These are phyloP conservation scores for Posidonia oceanica DNA, from an alignment of 116 monocot genomes.

Conservation along the genomic window DNA sequence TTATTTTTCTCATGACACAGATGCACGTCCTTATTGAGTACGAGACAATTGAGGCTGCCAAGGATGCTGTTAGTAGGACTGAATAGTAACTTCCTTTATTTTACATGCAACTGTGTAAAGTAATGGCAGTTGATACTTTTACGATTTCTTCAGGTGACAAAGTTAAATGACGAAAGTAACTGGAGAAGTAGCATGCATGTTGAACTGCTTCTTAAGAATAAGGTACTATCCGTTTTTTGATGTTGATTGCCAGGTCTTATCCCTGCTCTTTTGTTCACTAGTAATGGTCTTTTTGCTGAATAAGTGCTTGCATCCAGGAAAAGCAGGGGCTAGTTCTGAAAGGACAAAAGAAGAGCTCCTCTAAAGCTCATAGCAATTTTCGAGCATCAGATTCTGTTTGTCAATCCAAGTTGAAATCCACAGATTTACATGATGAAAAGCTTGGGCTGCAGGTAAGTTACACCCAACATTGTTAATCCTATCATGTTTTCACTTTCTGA, in stretches of 20 bases:
- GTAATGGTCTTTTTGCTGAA: not conserved
- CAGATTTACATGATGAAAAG: slow-evolving; percentile 13
- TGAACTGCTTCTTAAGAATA: slow-evolving; percentile 41
- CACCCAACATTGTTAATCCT: not conserved
- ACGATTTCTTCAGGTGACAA: slow-evolving; percentile 30
- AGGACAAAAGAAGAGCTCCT: slow-evolving; percentile 9
- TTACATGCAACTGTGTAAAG: not conserved
- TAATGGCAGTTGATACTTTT: slow-evolving; percentile 4
- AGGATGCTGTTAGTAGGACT: slow-evolving; percentile 49
- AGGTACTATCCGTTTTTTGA: slow-evolving; percentile 22
- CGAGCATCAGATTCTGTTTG: slow-evolving; percentile 6
- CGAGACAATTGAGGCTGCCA: slow-evolving; percentile 54
- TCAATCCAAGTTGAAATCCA: slow-evolving; percentile 17
- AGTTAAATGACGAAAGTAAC: slow-evolving; percentile 66
- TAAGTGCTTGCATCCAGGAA: slow-evolving; percentile 14
- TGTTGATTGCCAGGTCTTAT: not conserved
- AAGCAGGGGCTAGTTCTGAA: slow-evolving; percentile 21
- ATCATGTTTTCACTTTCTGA: not conserved
- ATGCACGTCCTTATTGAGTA: slow-evolving; percentile 76
- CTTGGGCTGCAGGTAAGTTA: slow-evolving; percentile 19
- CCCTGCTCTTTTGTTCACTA: not conserved
- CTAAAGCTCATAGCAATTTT: slow-evolving; percentile 8
- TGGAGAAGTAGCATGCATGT: slow-evolving; percentile 89
- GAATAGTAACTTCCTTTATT: too few species aligned
- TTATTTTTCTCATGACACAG: slow-evolving; percentile 25